These are phyloP conservation scores for Dothiorella sarmentorum DNA, from an alignment of 2,329 filamentous ascomycete genomes.

Conservation along the genomic window DNA sequence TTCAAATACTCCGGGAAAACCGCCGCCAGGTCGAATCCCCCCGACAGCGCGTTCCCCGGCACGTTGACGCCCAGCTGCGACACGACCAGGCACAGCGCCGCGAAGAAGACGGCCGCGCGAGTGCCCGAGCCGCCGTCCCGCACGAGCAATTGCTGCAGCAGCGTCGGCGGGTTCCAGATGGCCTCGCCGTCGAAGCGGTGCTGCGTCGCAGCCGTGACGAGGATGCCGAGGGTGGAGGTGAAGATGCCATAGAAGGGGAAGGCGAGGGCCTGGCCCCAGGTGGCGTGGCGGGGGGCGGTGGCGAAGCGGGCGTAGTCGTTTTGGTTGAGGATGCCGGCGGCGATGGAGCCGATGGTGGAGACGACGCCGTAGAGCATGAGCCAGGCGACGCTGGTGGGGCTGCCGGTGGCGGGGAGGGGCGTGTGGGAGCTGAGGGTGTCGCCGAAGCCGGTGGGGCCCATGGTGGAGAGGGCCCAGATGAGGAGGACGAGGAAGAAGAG, in stretches of 20 bases:
- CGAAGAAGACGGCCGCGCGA: not conserved
- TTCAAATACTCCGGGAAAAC: slow-evolving; percentile 3
- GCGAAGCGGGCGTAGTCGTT: slow-evolving; percentile 45
- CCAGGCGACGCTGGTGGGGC: slow-evolving; percentile 32
- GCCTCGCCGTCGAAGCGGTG: slow-evolving; percentile 29
- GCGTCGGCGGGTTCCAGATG: slow-evolving; percentile 38
- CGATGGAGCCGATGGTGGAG: slow-evolving; percentile 27
- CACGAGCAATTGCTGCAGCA: slow-evolving; percentile 24
- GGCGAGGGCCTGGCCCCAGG: slow-evolving; percentile 34
- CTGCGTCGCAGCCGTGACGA: slow-evolving; percentile 42
- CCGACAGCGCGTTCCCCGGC: slow-evolving; percentile 7
- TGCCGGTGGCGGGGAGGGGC: slow-evolving; percentile 21
- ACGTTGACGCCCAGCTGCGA: slow-evolving; percentile 20
- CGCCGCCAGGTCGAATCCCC: not conserved
- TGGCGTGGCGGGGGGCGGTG: slow-evolving; percentile 30
- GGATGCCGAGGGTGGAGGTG: slow-evolving; percentile 39
- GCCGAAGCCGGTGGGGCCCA: slow-evolving; percentile 33
- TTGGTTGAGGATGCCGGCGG: slow-evolving; percentile 16
- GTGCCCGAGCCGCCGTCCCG: slow-evolving; percentile 23
- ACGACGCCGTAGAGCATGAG: slow-evolving; percentile 42
- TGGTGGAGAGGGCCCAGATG: slow-evolving; percentile 35
- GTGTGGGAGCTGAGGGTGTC: slow-evolving; percentile 24
- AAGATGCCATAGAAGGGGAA: slow-evolving; percentile 39
- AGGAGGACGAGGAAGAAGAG: slow-evolving; percentile 31
- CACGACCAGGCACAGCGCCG: not conserved